Conservation (phyloP, 164 flowering plant species). For the Litsea cubeba region DNA sequence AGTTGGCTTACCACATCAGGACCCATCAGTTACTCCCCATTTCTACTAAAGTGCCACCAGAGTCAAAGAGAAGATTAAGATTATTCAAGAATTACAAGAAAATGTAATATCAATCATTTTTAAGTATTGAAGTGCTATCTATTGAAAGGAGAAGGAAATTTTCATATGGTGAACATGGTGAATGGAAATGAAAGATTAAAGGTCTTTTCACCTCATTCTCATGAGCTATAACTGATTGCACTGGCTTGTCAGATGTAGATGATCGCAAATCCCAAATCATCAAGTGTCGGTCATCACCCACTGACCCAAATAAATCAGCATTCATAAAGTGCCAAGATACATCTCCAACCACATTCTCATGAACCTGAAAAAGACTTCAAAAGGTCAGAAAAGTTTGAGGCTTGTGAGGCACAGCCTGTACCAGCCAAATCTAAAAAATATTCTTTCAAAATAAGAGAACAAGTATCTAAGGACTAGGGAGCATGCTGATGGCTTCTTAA, state of each 20-base stretch:
- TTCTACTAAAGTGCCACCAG: no score
- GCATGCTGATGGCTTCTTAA: no score
- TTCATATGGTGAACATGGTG: background rate
- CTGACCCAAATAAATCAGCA: constrained; percentile 89
- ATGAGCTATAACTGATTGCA: constrained; percentile 59
- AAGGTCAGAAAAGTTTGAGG: background rate
- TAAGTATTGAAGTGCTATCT: no score
- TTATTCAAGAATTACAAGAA: no score
- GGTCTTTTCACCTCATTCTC: constrained; percentile 62
- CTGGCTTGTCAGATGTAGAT: constrained; percentile 36
- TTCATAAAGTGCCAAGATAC: constrained; percentile 83
- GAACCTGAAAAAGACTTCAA: constrained; percentile 41
- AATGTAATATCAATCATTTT: no score
- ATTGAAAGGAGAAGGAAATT: no score
- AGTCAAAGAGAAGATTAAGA: no score
- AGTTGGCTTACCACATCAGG: no score
- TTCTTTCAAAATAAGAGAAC: no score
- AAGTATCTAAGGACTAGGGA: no score
- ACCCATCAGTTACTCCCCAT: no score
- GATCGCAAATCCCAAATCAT: constrained; percentile 87
- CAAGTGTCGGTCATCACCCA: constrained; percentile 74
- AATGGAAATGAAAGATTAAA: background rate
- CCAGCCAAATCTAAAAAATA: background rate
- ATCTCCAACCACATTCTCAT: constrained; percentile 75
- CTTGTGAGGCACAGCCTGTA: background rate